Conservation (phyloP, 306 rosid species). For the Glycine tomentella region DNA sequence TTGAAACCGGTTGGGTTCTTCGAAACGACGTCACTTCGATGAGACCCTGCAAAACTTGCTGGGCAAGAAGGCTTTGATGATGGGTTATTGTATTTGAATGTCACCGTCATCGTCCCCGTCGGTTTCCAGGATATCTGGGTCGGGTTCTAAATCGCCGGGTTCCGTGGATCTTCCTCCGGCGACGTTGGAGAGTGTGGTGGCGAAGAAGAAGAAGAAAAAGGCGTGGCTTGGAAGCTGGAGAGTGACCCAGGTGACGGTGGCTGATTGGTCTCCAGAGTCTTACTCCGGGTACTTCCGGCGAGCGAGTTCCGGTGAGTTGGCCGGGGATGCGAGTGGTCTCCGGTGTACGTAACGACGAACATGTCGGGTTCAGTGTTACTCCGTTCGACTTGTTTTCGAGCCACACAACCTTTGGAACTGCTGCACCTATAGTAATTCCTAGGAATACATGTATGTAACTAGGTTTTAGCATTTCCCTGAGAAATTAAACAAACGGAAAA, state of each 20-base stretch:
- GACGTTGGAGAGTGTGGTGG: conserved; percentile 39
- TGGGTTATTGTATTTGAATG: conserved; percentile 38
- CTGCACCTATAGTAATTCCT: conserved; percentile 90
- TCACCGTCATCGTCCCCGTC: conserved; percentile 29
- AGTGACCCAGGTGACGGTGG: not conserved
- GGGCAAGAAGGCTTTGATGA: not conserved
- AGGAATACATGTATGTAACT: not conserved
- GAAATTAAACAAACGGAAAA: conserved; percentile 23
- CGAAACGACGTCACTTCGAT: not conserved
- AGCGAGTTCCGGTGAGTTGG: conserved; percentile 83
- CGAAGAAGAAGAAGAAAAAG: conserved; percentile 17
- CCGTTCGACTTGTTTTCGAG: conserved; percentile 84
- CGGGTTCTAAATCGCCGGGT: conserved; percentile 3
- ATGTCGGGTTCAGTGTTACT: conserved; percentile 57
- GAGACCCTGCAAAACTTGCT: not conserved
- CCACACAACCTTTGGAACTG: conserved; percentile 76
- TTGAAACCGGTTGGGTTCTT: not conserved
- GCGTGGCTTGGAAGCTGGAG: not conserved
- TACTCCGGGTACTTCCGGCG: conserved; percentile 70
- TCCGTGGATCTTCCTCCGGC: conserved; percentile 37
- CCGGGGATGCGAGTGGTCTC: conserved; percentile 77
- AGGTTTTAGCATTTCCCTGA: conserved; percentile 17
- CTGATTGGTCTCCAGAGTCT: conserved; percentile 26
- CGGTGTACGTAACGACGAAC: conserved; percentile 71
- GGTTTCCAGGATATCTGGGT: conserved; percentile 12